Conservation (phyloP, 2,329 filamentous ascomycete genomes). For the Fusarium torulosum region DNA sequence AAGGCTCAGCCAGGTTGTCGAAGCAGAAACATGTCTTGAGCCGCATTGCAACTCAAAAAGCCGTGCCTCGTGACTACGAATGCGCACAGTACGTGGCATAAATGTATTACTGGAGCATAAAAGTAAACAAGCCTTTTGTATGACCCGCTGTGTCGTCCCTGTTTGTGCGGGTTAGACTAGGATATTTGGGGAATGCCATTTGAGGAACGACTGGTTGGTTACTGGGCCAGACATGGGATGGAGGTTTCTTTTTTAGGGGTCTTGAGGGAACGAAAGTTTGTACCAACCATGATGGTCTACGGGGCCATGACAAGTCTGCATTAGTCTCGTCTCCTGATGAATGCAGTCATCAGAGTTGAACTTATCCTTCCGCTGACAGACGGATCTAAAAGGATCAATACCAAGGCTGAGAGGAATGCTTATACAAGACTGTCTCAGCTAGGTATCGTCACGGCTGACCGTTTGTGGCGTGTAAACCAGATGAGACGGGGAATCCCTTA, state of each 20-base stretch:
- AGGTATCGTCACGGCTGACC: constrained; percentile 22
- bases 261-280: constrained; percentile 1
- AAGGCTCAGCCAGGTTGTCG: constrained; percentile 1
- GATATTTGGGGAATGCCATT: constrained; percentile 34
- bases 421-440: constrained; percentile 13
- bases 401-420: constrained; percentile 32
- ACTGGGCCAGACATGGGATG: constrained; percentile 21
- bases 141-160: constrained; percentile 41
- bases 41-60: neutral
- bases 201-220: constrained; percentile 32
- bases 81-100: constrained; percentile 21
- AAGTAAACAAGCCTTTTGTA: constrained; percentile 47
- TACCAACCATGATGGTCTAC: constrained; percentile 28
- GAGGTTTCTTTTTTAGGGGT: constrained; percentile 36
- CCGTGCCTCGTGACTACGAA: neutral
- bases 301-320: constrained; percentile 18
- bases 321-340: constrained; percentile 21
- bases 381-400: constrained; percentile 9
- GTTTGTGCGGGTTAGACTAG: constrained; percentile 35
- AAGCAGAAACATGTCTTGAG: constrained; percentile 37
- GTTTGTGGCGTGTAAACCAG: constrained; percentile 34
- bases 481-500: constrained; percentile 25
- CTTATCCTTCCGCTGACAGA: constrained; percentile 13
- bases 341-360: constrained; percentile 31
- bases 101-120: constrained; percentile 19